Percentiles rank a stretch among this genome's conserved stretches.
Conservation (phyloP, 2,329 filamentous ascomycete genomes). For the Cladosporium sp. region DNA sequence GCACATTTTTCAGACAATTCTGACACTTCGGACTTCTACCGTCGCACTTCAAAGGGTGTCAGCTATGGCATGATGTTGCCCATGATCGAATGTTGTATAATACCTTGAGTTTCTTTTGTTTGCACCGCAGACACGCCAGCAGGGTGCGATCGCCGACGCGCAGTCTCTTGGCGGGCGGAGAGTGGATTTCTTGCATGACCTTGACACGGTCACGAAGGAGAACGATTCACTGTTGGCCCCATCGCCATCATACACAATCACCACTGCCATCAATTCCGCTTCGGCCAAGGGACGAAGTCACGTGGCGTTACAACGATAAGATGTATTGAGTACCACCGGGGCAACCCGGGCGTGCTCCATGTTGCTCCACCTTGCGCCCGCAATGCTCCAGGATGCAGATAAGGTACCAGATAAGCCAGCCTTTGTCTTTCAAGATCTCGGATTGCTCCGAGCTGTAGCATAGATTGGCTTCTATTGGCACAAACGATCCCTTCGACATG, state of each 20-base stretch:
- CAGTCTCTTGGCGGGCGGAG: neutral
- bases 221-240: neutral
- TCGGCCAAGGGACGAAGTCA: too few species aligned
- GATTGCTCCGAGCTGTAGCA: too few species aligned
- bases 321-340: neutral
- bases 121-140: conserved; percentile 12
- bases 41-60: conserved; percentile 8
- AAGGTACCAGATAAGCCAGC: too few species aligned
- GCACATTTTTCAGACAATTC: conserved; percentile 23
- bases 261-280: too few species aligned
- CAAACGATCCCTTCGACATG: too few species aligned
- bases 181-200: neutral
- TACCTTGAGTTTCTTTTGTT: conserved; percentile 14
- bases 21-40: conserved; percentile 25
- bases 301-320: neutral
- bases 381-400: too few species aligned
- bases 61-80: neutral
- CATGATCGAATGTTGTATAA: too few species aligned
- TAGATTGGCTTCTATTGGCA: too few species aligned
- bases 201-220: neutral
- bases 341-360: too few species aligned
- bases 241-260: too few species aligned
- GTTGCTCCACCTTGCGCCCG: too few species aligned
- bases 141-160: conserved; percentile 12
- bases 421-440: neutral